phyloP scores from a whole-genome alignment of 2,329 filamentous ascomycete species.

The Penicillium sp. region DNA sequence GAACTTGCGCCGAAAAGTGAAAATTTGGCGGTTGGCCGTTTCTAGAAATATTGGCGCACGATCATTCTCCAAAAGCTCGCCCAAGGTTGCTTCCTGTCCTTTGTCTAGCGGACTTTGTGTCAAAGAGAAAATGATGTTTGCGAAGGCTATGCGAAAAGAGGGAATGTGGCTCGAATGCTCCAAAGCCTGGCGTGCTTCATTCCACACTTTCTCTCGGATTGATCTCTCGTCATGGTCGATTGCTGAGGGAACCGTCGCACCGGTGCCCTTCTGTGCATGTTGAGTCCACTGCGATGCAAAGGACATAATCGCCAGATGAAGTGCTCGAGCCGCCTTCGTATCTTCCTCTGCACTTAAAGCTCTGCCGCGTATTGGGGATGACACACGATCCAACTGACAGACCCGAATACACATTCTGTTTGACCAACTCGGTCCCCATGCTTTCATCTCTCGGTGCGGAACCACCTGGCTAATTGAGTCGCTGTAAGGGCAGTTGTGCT shows the following conservation, averaged over 20 bases:
- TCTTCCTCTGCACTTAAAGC: slow-evolving; percentile 39
- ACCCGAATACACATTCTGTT: slow-evolving; percentile 47
- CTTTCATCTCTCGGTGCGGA: slow-evolving; percentile 20
- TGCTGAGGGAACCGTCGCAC: slow-evolving; percentile 2
- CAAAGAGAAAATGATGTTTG: slow-evolving; percentile 48
- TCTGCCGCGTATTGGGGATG: slow-evolving; percentile 37
- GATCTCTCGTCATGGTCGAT: slow-evolving; percentile 35
- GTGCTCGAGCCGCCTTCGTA: slow-evolving; percentile 38
- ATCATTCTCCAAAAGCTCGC: slow-evolving; percentile 25
- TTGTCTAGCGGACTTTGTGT: slow-evolving; percentile 41
- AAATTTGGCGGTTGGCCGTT: slow-evolving; percentile 41
- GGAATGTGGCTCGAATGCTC: slow-evolving; percentile 40
- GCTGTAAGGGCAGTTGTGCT: slow-evolving; percentile 46
- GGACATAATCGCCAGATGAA: slow-evolving; percentile 45
- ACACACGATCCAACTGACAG: slow-evolving; percentile 42
- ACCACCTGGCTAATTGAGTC: slow-evolving; percentile 17
- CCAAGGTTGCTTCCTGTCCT: slow-evolving; percentile 14
- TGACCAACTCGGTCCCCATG: slow-evolving; percentile 41
- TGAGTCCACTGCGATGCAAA: slow-evolving; percentile 46
- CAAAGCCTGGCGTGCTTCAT: slow-evolving; percentile 42
- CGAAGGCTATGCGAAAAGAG: slow-evolving; percentile 47
- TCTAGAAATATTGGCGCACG: slow-evolving; percentile 40
- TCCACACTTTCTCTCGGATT: slow-evolving; percentile 43
- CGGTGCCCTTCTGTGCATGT: slow-evolving; percentile 16
- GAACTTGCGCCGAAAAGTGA: slow-evolving; percentile 28